Evolutionary conservation across 1,284 basidiomycete genomes (phyloP).

Genomic region (Paramarasmius palmivorus): DNA sequence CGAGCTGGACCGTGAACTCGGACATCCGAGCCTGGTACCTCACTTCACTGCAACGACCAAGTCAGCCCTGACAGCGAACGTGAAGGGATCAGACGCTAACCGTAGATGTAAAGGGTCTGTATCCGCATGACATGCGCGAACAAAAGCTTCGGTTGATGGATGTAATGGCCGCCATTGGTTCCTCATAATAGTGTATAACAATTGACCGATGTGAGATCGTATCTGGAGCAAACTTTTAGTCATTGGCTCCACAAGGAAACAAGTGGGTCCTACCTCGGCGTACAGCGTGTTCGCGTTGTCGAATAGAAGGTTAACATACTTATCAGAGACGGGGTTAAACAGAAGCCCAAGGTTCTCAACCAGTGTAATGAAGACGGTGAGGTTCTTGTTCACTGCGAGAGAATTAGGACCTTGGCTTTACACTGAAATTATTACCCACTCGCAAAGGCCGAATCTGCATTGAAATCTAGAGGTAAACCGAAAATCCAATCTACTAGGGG

Average conservation of each 20-base stretch:
- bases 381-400: constrained; percentile 64
- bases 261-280: constrained; percentile 70
- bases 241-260: constrained; percentile 4
- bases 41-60: constrained; percentile 43
- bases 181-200: constrained; percentile 62
- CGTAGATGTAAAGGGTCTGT: constrained; percentile 68
- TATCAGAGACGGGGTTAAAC: constrained; percentile 67
- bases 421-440: constrained; percentile 44
- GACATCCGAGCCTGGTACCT: constrained; percentile 58
- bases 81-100: constrained; percentile 31
- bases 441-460: constrained; percentile 74
- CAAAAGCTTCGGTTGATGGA: constrained; percentile 62
- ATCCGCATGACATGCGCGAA: constrained; percentile 59
- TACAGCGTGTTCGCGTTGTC: constrained; percentile 79
- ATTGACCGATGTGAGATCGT: constrained; percentile 69
- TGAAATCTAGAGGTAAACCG: constrained; percentile 78
- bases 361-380: constrained; percentile 59
- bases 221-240: constrained; percentile 45
- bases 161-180: constrained; percentile 80
- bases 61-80: constrained; percentile 2
- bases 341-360: constrained; percentile 60
- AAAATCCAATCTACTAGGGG: constrained; percentile 82
- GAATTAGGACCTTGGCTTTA: not conserved
- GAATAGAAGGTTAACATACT: constrained; percentile 74
- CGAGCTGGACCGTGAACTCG: constrained; percentile 56